Percentiles rank a stretch among this genome's conserved stretches.
These are phyloP conservation scores for Diospyros lotus DNA, from an alignment of 148 eudicot species.

Conservation along the genomic window DNA sequence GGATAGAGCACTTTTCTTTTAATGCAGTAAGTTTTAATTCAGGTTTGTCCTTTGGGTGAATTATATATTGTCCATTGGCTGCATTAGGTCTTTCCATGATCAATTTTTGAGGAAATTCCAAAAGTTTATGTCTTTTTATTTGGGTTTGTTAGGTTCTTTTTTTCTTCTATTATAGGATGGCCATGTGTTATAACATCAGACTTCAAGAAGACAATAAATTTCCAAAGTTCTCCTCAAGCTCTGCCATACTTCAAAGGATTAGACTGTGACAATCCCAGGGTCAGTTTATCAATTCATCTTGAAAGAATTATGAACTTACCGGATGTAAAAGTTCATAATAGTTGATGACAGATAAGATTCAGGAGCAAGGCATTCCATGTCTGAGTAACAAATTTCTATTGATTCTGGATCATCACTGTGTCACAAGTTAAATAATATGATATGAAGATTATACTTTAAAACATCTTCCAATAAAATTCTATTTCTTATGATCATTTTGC, in stretches of 20 bases:
- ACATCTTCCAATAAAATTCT: slow-evolving; percentile 1
- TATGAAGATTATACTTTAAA: not conserved
- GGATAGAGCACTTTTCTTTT: not conserved
- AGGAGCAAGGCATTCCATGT: slow-evolving; percentile 73
- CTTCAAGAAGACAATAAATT: no score
- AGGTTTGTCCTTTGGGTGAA: not conserved
- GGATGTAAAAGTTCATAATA: slow-evolving; percentile 84
- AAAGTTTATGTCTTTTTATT: not conserved
- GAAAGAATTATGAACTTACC: slow-evolving; percentile 34
- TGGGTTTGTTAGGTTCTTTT: not conserved
- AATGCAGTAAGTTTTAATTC: not conserved
- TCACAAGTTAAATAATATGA: slow-evolving; percentile 9
- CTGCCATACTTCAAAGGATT: no score
- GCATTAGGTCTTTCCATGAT: not conserved
- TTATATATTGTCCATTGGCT: not conserved
- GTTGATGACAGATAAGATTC: slow-evolving; percentile 73
- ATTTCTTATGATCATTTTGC: slow-evolving; percentile 3
- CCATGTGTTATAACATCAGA: no score
- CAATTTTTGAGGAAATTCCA: not conserved
- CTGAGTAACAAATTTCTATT: slow-evolving; percentile 58
- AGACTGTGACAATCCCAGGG: not conserved
- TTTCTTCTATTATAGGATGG: not conserved
- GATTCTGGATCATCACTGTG: slow-evolving; percentile 70
- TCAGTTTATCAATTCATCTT: not conserved
- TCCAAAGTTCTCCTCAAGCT: no score